Evolutionary conservation across 2,329 filamentous ascomycete genomes (phyloP), one percentile per base, ranked within the genome.

Genomic region (Colletotrichum endophyticum): DNA sequence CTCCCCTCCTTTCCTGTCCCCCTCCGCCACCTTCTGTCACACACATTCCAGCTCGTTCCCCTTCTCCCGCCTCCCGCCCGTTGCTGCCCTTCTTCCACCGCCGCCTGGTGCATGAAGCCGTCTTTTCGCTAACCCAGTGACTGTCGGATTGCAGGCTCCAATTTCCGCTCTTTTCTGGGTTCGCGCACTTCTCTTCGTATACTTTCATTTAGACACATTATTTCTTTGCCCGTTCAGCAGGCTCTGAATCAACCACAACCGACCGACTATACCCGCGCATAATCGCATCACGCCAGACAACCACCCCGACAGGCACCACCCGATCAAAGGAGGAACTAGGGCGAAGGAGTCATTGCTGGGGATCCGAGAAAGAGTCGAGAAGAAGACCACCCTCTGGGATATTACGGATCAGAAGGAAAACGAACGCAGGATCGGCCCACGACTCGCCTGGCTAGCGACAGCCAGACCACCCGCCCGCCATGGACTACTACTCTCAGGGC

Each of bases 211-310:
- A 79, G 75, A 85, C 84, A 82, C 80, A 80, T 80, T 76, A 66
- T 66, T 75, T 75, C 76, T 79, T 81, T 80, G 81, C 80, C 80
- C 81, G 80, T 90, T 90, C 89, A 90, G 89, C 89, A 87, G 88
- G 88, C 85, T 89, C 88, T 90, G 89, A 90, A 89, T 86, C 73
- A 30, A 78, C 70, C 30, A 12, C 66, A 25, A 27, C 63, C 73
- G 27, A 57, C 66, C 73, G n/a, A 73, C 27, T 64, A 75, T 72
- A 72, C 62, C 63, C 70, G 70, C 70, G 69, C 66, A 53, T 61
- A 25, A 30, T 70, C 76, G 63, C 76, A 72, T 16, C 25, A 15
- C 68, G 16, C 39, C 27, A 19, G 32, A 28, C 19, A 62, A 32
- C 25, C 9, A 57, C 30, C 22, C 19, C 64, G 49, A 49, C 39